Evolutionary conservation across 2,329 filamentous ascomycete species (phyloP).

Genomic region (Pezicula radicicola): DNA sequence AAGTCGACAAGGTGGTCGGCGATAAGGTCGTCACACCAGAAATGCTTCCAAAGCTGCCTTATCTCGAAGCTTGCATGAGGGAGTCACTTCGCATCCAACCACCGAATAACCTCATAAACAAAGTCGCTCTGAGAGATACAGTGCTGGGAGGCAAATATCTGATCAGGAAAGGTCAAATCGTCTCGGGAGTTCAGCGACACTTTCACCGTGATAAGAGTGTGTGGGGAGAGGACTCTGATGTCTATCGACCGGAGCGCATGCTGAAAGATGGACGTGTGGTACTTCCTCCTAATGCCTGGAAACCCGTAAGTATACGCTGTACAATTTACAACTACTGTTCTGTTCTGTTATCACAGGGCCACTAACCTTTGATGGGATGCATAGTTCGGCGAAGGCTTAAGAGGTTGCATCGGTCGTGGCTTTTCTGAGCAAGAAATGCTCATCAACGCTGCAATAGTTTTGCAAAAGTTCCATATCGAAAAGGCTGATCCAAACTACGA

Average conservation of each 20-base stretch:
- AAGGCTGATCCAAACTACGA: slow-evolving; percentile 59
- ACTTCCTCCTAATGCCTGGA: slow-evolving; percentile 62
- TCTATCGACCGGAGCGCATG: slow-evolving; percentile 72
- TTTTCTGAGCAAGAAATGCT: slow-evolving; percentile 75
- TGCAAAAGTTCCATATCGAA: slow-evolving; percentile 70
- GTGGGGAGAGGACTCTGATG: slow-evolving; percentile 61
- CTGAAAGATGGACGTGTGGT: slow-evolving; percentile 64
- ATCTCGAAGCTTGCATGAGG: slow-evolving; percentile 63
- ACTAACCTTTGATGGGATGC: no score
- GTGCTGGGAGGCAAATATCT: slow-evolving; percentile 19
- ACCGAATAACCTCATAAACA: slow-evolving; percentile 49
- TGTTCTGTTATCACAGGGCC: no score
- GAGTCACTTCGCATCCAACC: slow-evolving; percentile 64
- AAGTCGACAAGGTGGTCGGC: slow-evolving; percentile 50
- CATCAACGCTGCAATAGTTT: slow-evolving; percentile 57
- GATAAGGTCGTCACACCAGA: slow-evolving; percentile 38
- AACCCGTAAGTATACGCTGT: no score
- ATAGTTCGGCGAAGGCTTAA: slow-evolving; percentile 71
- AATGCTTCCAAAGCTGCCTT: slow-evolving; percentile 54
- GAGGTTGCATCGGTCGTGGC: slow-evolving; percentile 68
- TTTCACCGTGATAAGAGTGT: slow-evolving; percentile 61
- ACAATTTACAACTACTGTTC: no score
- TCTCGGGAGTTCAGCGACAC: slow-evolving; percentile 47
- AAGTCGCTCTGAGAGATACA: slow-evolving; percentile 31
- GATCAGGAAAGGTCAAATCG: slow-evolving; percentile 45